Percentiles rank a stretch among this genome's conserved stretches.
Evolutionary conservation across 2,329 filamentous ascomycete species (phyloP).

Genomic region (Penicillium sp.): DNA sequence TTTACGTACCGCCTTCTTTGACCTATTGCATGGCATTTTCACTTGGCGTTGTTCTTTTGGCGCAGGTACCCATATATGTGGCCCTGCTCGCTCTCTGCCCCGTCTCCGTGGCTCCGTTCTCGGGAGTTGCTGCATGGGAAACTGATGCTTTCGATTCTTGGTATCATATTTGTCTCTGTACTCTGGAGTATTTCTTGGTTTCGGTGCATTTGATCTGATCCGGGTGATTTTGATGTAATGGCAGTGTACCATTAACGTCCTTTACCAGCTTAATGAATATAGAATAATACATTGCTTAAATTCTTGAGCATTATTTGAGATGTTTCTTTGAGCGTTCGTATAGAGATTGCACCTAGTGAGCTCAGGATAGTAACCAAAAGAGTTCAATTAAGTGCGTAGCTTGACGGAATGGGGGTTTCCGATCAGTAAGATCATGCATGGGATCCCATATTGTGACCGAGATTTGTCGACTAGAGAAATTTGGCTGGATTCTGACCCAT

Average conservation of each 20-base stretch:
- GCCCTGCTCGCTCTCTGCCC: neutral
- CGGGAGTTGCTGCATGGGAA: conserved; percentile 10
- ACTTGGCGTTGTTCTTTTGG: conserved; percentile 26
- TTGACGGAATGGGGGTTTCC: too few species aligned
- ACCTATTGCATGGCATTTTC: conserved; percentile 28
- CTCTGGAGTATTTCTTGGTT: conserved; percentile 31
- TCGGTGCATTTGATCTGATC: conserved; percentile 22
- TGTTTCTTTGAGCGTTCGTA: too few species aligned
- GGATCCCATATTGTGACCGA: too few species aligned
- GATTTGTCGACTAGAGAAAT: too few species aligned
- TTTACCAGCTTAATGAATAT: conserved; percentile 25
- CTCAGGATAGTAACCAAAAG: too few species aligned
- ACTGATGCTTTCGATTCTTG: conserved; percentile 25
- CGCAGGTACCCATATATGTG: neutral
- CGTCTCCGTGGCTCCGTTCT: conserved; percentile 1
- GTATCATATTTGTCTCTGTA: conserved; percentile 28
- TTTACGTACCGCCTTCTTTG: conserved; percentile 10
- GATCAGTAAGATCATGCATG: too few species aligned
- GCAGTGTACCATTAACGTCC: conserved; percentile 25
- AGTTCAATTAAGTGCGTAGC: too few species aligned
- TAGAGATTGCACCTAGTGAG: too few species aligned
- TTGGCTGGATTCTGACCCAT: too few species aligned
- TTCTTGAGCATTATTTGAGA: too few species aligned
- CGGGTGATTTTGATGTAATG: conserved; percentile 26
- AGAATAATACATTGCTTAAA: conserved; percentile 27